Base-by-base conservation (phyloP, 306 rosid genomes). In the Sicyos edulis region DNA sequence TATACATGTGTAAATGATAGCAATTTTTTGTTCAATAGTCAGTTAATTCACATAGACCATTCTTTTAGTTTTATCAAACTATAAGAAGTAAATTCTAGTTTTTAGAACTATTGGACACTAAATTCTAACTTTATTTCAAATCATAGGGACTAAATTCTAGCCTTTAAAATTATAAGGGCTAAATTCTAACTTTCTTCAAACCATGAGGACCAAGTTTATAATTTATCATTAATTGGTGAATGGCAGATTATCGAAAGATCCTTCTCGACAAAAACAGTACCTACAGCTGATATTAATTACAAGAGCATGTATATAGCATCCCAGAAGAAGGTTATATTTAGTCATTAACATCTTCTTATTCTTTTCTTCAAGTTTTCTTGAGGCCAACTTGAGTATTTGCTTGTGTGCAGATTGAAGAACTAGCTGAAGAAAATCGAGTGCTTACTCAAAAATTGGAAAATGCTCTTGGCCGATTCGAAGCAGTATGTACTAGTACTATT, bases 251-350 rank as follows among this genome's bases (percentile, higher is more conserved):
- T 44, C 5, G 53, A 64, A 32, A 64, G 55, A 21, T 65, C 64
- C 11, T 19, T 21, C 51, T 14, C n/a, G 9, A 4, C 2, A 1
- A 40, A 75, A 52, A 32, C 44, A 1, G 15, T 22, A 16, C 58
- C 67, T 10, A 12, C 45, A 9, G 47, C 44, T 20, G 70, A 60
- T 24, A 3, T 22, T 16, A 74, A n/a, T 4, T 75, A 62, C 55
- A 75, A 75, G 54, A 75, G 54, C 63, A 32, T 75, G 73, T 75
- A 64, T 53, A 53, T 75, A 53, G 64, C 47, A 29, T 75, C 78
- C 52, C 78, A 62, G 54, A 64, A 75, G 40, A 64, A 75, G 72
- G 78, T 75, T 19, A 5, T 26, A 24, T 9, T 74, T 40, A n/a
- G 10, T 50, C n/a, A 20, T 7, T 62, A 32, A 17, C 71, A 20